phyloP scores from a whole-genome alignment of 2,329 filamentous ascomycete genomes.

The Albophoma yamanashiensis region DNA sequence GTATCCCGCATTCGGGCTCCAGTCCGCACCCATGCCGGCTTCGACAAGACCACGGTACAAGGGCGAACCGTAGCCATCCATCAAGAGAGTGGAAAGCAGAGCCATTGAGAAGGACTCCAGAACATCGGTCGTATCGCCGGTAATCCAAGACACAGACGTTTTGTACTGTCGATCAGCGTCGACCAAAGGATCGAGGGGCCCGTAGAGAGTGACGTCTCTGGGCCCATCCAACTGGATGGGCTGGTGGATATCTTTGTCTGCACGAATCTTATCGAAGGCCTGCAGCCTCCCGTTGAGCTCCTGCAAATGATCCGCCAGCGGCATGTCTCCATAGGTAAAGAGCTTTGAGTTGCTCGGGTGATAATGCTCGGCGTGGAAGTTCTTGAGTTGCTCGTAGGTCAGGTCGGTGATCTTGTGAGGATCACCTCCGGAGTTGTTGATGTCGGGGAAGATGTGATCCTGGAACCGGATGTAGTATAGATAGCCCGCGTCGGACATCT shows the following conservation, averaged over 20 bases:
- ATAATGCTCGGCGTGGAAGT: constrained; percentile 88
- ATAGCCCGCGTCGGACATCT: constrained; percentile 96
- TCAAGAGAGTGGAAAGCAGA: constrained; percentile 70
- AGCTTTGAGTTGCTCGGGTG: constrained; percentile 96
- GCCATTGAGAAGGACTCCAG: constrained; percentile 82
- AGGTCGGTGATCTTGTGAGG: constrained; percentile 93
- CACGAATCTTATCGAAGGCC: constrained; percentile 58
- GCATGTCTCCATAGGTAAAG: constrained; percentile 91
- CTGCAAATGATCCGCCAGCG: constrained; percentile 66
- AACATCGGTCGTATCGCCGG: constrained; percentile 71
- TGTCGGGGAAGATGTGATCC: constrained; percentile 84
- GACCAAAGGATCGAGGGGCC: constrained; percentile 79
- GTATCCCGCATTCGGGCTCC: constrained; percentile 89
- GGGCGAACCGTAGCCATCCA: constrained; percentile 93
- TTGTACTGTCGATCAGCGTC: constrained; percentile 83
- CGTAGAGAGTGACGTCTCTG: constrained; percentile 58
- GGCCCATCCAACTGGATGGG: constrained; percentile 67
- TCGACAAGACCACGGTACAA: constrained; percentile 85
- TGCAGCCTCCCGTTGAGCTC: constrained; percentile 68
- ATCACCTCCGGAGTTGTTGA: constrained; percentile 95
- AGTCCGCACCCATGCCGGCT: constrained; percentile 81
- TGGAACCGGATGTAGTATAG: constrained; percentile 93
- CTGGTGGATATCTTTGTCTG: constrained; percentile 62
- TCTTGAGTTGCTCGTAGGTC: constrained; percentile 78
- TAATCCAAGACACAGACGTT: constrained; percentile 87